Base-by-base conservation (phyloP, 805 yeast genomes). In the Cyberlindnera bimundalis region DNA sequence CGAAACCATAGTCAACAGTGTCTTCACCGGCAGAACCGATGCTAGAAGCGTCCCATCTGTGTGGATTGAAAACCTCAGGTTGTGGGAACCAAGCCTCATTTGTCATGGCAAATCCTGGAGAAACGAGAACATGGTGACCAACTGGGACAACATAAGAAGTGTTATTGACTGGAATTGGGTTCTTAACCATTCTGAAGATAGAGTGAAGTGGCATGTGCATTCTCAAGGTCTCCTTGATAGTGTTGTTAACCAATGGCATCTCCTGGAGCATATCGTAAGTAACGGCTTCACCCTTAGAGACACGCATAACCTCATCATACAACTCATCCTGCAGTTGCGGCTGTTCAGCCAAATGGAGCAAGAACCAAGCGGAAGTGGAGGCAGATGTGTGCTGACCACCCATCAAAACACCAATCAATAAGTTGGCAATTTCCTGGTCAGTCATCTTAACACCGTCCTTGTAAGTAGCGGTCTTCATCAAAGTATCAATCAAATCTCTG, bases 351-450 rank as follows among this genome's bases (percentile, higher is more conserved):
- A 93, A 73, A 61, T 93, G 98, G 50, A 93, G 74, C 59, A 93
- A 70, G 58, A 81, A 80, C 99, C 99, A 93, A 14, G 97, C 84
- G 29, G 96, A 85, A 17, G 99, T 93, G 18, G 98, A 77, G 32
- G 98, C 93, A 48, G 96, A 84, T 20, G 99, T 93, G 65, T 93
- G 99, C 71, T 93, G 99, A 48, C 99, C 99, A 57, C 99, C 99
- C 99, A 93, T 93, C 47, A 93, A 73, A 40, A 93, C 84, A 64
- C 98, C 99, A 65, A 93, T 91, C 63, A 89, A 71, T 64, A 93
- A 72, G 66, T 90, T 85, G 36, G 98, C 93, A 59, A 93, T 88
- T 68, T 93, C 96, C 62, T 82, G 81, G 64, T 93, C 99, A 20
- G 96, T 83, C 97, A 93, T 90, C 58, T 75, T 74, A 35, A 81